Percentiles rank a stretch among this genome's conserved stretches.
These are phyloP conservation scores for Talaromyces funiculosus DNA, from an alignment of 2,329 filamentous ascomycete species.

Conservation along the genomic window DNA sequence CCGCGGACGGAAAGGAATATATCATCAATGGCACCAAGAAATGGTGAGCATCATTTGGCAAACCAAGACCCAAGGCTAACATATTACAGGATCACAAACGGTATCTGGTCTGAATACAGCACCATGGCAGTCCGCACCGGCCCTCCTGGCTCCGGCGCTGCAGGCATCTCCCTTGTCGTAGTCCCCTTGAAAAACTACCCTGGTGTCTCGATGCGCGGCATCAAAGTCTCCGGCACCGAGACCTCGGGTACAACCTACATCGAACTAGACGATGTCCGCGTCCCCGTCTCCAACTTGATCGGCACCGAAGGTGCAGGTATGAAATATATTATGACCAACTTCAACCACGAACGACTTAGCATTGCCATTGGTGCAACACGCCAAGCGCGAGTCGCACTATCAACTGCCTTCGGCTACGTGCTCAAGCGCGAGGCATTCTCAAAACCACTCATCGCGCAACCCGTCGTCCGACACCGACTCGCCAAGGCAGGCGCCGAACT, in stretches of 20 bases:
- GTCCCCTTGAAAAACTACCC: conserved; percentile 63
- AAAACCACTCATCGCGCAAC: conserved; percentile 65
- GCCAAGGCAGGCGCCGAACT: conserved; percentile 64
- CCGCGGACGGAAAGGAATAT: conserved; percentile 59
- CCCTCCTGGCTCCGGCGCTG: conserved; percentile 49
- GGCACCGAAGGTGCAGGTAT: conserved; percentile 66
- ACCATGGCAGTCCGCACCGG: conserved; percentile 71
- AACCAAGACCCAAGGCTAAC: neutral
- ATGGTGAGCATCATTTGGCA: conserved; percentile 43
- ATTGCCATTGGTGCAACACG: conserved; percentile 62
- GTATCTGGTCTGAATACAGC: conserved; percentile 62
- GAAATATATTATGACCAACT: conserved; percentile 71
- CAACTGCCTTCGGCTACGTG: conserved; percentile 56
- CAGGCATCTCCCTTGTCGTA: conserved; percentile 61
- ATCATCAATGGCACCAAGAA: conserved; percentile 73
- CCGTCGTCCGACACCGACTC: conserved; percentile 66
- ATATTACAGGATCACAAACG: conserved; percentile 58
- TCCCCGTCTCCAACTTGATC: conserved; percentile 65
- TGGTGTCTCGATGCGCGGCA: conserved; percentile 62
- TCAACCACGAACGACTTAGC: conserved; percentile 69
- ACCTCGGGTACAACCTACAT: conserved; percentile 67
- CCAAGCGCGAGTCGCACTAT: conserved; percentile 56
- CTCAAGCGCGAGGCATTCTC: conserved; percentile 63
- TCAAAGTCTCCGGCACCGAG: conserved; percentile 61
- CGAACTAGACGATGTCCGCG: conserved; percentile 67